Evolutionary conservation across 1,284 basidiomycete genomes (phyloP), one percentile per base, ranked within the genome.

Genomic region (Malassezia brasiliensis): DNA sequence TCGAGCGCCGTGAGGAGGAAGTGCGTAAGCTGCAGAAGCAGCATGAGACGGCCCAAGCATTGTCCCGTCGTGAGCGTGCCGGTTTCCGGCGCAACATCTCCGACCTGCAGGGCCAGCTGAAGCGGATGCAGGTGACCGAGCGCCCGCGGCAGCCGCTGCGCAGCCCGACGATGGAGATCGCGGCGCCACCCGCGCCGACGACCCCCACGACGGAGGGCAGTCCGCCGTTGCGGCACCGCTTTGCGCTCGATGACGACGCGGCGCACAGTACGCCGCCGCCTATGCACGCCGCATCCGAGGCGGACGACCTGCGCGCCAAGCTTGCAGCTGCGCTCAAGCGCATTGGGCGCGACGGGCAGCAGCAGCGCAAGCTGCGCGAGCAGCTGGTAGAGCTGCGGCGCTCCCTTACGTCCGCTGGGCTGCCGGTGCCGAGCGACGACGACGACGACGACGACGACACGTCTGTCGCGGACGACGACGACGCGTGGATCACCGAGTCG

Each of bases 41-140:
- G 75, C 90, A 96, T 72, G 93, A 81, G 64, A 90, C 89, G 3
- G 89, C 94, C 61, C 83, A 93, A 56, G 91, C 91, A 2, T 84
- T 87, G 56, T 85, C 88, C 62, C 83, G 90, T 56, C 88, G 88
- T 76, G 83, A 87, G 53, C 83, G 85, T 0, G 93, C 91, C 0
- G 85, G 87, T 22, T 80, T 96, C 34, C 84, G 86, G 65, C 83
- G 93, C 56, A 91, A 98, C 74, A 90, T 91, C 76, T 85, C 83
- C 38, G 93, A 98, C 67, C 79, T 96, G 12, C 86, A 93, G 71
- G 82, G 84, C 61, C 79, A 84, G 15, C 78, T 96, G 32, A 76
- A 77, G 32, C 62, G 59, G 34, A 52, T 66, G 46, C 64, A 66
- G 57, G 59, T 59, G 25, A 53, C 56, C 40, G 53, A 62, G 50